Percentiles rank a stretch among this genome's conserved stretches.
These are phyloP conservation scores for Aspergillus olivimuriae DNA, from an alignment of 495 filamentous ascomycete genomes.

Conservation along the genomic window DNA sequence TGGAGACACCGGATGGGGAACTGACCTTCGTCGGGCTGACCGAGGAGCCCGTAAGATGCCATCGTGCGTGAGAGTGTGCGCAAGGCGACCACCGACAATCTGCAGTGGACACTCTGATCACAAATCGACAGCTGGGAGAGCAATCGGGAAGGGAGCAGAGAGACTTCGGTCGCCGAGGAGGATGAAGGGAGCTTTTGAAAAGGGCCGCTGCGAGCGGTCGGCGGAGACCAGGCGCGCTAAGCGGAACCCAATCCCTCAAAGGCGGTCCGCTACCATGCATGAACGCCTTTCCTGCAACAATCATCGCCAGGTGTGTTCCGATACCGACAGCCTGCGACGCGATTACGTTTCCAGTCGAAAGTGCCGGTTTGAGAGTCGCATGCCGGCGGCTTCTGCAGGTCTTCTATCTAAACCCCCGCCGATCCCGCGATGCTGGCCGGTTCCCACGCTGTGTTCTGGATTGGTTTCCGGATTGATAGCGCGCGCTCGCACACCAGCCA, in stretches of 20 bases:
- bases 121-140: conserved; percentile 5
- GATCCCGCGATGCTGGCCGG: too few relatives aligned
- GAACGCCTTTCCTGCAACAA: too few relatives aligned
- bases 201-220: conserved; percentile 16
- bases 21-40: conserved; percentile 49
- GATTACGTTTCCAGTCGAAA: too few relatives aligned
- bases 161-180: conserved; percentile 12
- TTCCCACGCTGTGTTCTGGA: too few relatives aligned
- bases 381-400: too few relatives aligned
- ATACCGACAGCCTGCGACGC: too few relatives aligned
- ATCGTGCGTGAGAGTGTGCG: conserved; percentile 25
- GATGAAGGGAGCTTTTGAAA: conserved; percentile 7
- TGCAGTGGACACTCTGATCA: conserved; percentile 3
- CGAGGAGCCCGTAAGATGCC: conserved; percentile 42
- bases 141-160: background rate
- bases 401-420: too few relatives aligned
- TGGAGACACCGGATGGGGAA: background rate
- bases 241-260: conserved; percentile 4
- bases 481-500: too few relatives aligned
- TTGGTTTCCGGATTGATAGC: too few relatives aligned
- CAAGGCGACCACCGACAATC: background rate
- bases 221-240: conserved; percentile 14
- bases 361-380: too few relatives aligned
- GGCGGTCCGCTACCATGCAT: background rate
- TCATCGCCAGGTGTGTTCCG: too few relatives aligned